Evolutionary conservation across 495 filamentous ascomycete genomes (phyloP).

Genomic region (Chaetomidium leptoderma): DNA sequence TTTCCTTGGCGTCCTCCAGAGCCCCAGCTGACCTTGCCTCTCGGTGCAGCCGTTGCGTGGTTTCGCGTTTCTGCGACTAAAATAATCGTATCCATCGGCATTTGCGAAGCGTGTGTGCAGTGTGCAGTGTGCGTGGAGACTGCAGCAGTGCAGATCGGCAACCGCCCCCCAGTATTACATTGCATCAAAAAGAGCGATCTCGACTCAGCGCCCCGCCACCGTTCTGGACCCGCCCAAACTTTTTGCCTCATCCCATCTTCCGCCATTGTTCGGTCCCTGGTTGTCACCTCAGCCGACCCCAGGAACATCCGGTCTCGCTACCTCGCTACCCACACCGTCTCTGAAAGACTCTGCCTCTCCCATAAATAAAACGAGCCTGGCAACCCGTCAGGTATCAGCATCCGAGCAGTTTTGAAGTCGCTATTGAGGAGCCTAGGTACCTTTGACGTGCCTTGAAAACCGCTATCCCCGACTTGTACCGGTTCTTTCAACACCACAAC

Average conservation of each 20-base stretch:
- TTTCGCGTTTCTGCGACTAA: background rate
- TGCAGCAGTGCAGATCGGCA: constrained; percentile 3
- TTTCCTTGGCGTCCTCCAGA: constrained; percentile 3
- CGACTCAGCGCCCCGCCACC: constrained; percentile 32
- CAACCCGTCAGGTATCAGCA: constrained; percentile 23
- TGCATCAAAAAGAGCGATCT: constrained; percentile 25
- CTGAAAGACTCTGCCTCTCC: background rate
- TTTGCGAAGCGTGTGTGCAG: constrained; percentile 1
- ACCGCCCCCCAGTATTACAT: constrained; percentile 3
- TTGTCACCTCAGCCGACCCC: constrained; percentile 4
- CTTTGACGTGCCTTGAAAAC: constrained; percentile 31
- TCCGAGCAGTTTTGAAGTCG: constrained; percentile 37
- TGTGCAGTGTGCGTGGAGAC: constrained; percentile 15
- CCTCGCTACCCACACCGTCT: too few species aligned
- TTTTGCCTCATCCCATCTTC: constrained; percentile 31
- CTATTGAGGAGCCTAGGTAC: constrained; percentile 39
- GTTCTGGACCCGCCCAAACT: constrained; percentile 17
- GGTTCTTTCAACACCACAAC: too few species aligned
- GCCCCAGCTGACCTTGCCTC: background rate
- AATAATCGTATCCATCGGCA: constrained; percentile 4
- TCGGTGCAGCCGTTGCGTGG: background rate
- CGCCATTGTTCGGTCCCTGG: constrained; percentile 10
- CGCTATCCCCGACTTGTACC: background rate
- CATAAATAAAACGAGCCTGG: constrained; percentile 32
- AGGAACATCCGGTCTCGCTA: background rate